Conservation (phyloP, 495 filamentous ascomycete genomes). For the Tuber aestivum region DNA sequence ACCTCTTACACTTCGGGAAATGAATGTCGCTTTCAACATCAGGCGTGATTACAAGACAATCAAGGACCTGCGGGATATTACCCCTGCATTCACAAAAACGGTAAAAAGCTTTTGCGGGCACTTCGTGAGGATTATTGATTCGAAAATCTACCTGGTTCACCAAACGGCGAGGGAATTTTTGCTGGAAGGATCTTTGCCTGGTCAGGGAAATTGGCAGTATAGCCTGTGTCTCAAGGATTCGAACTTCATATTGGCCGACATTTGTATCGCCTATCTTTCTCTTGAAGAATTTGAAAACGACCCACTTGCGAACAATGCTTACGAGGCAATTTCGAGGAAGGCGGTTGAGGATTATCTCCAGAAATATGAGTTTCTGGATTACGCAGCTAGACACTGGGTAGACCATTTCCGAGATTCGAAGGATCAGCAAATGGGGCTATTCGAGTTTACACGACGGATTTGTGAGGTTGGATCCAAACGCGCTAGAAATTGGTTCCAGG, state of each 20-base stretch:
- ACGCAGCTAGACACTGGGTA: neutral
- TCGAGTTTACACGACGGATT: neutral
- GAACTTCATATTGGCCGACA: slow-evolving; percentile 8
- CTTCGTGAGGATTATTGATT: slow-evolving; percentile 36
- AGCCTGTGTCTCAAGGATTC: slow-evolving; percentile 9
- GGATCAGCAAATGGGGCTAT: neutral
- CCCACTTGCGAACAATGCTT: slow-evolving; percentile 6
- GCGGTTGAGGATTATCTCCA: neutral
- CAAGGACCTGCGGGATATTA: slow-evolving; percentile 34
- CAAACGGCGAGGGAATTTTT: too few relatives aligned
- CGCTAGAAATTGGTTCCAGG: slow-evolving; percentile 13
- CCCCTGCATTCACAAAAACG: slow-evolving; percentile 12
- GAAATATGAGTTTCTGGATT: too few relatives aligned
- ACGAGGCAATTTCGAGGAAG: neutral
- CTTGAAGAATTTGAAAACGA: neutral
- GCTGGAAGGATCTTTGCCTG: too few relatives aligned
- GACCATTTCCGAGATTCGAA: neutral
- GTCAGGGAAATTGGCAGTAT: too few relatives aligned
- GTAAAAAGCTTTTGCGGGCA: slow-evolving; percentile 46
- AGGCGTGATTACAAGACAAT: slow-evolving; percentile 29
- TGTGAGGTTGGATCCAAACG: slow-evolving; percentile 4
- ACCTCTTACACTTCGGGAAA: too few relatives aligned
- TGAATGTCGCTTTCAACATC: slow-evolving; percentile 31
- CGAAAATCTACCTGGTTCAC: too few relatives aligned
- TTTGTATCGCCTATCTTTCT: slow-evolving; percentile 15